Evolutionary conservation across 768 basidiomycete species (phyloP).

Genomic region (Suillus lakei): DNA sequence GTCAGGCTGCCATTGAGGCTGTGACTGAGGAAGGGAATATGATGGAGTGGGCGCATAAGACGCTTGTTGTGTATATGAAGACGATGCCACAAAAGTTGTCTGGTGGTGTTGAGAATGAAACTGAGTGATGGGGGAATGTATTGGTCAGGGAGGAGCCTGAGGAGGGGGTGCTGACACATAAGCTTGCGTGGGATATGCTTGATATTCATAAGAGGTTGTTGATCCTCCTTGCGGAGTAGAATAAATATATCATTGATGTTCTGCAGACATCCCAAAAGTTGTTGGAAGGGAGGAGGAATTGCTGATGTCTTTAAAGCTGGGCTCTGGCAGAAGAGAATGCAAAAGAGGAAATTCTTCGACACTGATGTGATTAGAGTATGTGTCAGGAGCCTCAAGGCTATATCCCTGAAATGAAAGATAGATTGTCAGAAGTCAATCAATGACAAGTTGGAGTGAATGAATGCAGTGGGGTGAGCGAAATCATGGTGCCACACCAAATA

Average conservation of each 20-base stretch:
- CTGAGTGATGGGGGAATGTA: constrained; percentile 35
- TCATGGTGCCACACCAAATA: constrained; percentile 26
- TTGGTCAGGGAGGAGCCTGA: constrained; percentile 34
- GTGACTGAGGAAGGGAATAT: constrained; percentile 31
- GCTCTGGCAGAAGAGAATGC: constrained; percentile 20
- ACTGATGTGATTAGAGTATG: constrained; percentile 21
- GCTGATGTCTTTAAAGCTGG: constrained; percentile 15
- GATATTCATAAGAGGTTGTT: constrained; percentile 52
- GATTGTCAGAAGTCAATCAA: constrained; percentile 37
- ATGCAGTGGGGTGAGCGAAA: constrained; percentile 29
- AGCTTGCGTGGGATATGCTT: constrained; percentile 42
- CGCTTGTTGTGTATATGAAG: constrained; percentile 33
- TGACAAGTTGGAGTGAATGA: constrained; percentile 37
- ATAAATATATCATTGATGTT: constrained; percentile 57
- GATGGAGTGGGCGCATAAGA: constrained; percentile 33
- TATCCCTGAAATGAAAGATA: constrained; percentile 40
- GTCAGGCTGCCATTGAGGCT: constrained; percentile 47
- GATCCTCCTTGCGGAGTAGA: constrained; percentile 48
- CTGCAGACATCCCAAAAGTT: constrained; percentile 46
- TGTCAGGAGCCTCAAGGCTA: constrained; percentile 39
- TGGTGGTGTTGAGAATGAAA: constrained; percentile 36
- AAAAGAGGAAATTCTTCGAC: constrained; percentile 32
- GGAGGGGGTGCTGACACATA: constrained; percentile 29
- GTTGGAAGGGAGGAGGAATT: constrained; percentile 22
- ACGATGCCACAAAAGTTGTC: constrained; percentile 25